A percentile compares a stretch with the other conserved stretches of the same genome.
Conservation (phyloP, 2,329 filamentous ascomycete species). For the Simplicillium aogashimaense region DNA sequence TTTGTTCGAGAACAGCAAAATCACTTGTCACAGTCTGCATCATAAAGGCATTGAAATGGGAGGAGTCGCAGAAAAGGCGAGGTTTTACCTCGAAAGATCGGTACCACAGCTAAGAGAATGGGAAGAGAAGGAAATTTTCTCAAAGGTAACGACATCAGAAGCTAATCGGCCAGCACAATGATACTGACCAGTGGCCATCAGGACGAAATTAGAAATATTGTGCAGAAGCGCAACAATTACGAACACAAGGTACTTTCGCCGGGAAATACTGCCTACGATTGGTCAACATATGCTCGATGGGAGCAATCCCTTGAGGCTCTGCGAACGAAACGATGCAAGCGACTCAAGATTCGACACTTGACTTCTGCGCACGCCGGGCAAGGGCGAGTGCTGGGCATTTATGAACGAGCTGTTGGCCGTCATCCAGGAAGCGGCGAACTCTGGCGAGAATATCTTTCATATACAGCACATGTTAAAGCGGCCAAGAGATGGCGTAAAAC, state of each 20-base stretch:
- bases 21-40: too few species aligned
- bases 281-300: conserved; percentile 71
- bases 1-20: too few species aligned
- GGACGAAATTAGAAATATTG: conserved; percentile 84
- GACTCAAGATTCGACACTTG: conserved; percentile 62
- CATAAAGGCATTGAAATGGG: conserved; percentile 47
- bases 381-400: conserved; percentile 76
- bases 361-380: conserved; percentile 63
- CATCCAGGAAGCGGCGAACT: conserved; percentile 73
- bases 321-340: conserved; percentile 71
- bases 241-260: conserved; percentile 85
- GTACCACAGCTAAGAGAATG: conserved; percentile 89
- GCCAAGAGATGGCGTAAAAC: conserved; percentile 55
- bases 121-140: conserved; percentile 86
- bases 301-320: conserved; percentile 63
- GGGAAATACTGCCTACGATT: conserved; percentile 67
- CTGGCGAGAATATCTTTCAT: conserved; percentile 87
- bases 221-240: conserved; percentile 83
- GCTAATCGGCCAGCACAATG: not conserved
- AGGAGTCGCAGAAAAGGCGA: conserved; percentile 82
- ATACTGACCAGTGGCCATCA: conserved; percentile 21
- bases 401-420: conserved; percentile 75
- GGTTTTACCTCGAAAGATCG: conserved; percentile 86
- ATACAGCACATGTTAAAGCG: conserved; percentile 58
- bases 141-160: conserved; percentile 42